Evolutionary conservation across 164 flowering plant species (phyloP).

Genomic region (Sextonia rubra): DNA sequence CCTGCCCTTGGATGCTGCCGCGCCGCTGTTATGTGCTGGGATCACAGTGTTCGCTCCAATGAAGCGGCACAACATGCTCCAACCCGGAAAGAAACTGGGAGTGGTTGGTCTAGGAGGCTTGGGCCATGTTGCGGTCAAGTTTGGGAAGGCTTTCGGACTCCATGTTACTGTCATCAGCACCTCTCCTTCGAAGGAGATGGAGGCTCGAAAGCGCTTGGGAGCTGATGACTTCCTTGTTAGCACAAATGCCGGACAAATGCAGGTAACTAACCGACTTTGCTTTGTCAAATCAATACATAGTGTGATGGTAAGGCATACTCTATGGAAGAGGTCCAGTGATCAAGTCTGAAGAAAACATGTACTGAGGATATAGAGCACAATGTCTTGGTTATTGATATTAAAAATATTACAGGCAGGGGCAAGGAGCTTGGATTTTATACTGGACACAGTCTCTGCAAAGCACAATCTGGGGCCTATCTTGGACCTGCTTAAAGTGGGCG

Average conservation of each 20-base stretch:
- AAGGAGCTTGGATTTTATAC: constrained; percentile 42
- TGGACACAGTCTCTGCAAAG: constrained; percentile 41
- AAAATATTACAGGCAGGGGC: constrained; percentile 25
- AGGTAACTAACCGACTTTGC: constrained; percentile 24
- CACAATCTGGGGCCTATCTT: constrained; percentile 41
- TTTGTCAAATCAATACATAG: neutral
- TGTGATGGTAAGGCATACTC: no score
- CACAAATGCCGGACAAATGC: constrained; percentile 46
- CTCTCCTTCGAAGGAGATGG: constrained; percentile 58
- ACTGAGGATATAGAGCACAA: no score
- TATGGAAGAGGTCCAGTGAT: no score
- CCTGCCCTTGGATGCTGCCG: constrained; percentile 60
- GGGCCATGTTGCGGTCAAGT: constrained; percentile 71
- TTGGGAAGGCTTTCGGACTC: constrained; percentile 71
- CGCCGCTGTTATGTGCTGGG: constrained; percentile 75
- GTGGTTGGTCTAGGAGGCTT: constrained; percentile 78
- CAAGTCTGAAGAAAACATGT: no score
- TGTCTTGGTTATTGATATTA: no score
- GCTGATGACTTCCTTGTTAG: constrained; percentile 68
- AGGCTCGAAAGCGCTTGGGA: constrained; percentile 56
- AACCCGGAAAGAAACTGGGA: constrained; percentile 52
- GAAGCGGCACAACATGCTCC: constrained; percentile 48
- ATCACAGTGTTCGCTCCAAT: constrained; percentile 63
- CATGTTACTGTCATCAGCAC: constrained; percentile 84
- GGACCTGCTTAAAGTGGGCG: constrained; percentile 31